Conservation (phyloP, 2,329 filamentous ascomycete species). For the Mycosphaerelloides madeirae region DNA sequence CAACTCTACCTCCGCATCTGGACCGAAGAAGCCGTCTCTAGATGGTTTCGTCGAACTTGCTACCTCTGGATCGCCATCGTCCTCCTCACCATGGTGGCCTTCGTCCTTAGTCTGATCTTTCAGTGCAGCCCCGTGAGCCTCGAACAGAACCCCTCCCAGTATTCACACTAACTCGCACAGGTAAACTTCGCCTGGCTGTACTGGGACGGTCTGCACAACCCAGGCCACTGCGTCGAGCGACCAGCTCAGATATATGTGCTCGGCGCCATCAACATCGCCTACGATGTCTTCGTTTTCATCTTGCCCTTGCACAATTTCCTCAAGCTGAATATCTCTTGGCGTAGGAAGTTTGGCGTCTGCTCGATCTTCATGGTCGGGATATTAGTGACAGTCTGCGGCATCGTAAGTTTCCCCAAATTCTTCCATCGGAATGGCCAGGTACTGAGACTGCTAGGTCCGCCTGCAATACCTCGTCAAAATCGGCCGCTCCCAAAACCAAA, state of each 20-base stretch:
- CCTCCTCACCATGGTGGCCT: slow-evolving; percentile 12
- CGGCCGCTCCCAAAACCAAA: slow-evolving; percentile 13
- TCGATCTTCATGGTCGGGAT: slow-evolving; percentile 19
- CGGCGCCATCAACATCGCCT: slow-evolving; percentile 19
- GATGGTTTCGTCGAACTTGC: slow-evolving; percentile 17
- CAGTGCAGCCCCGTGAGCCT: slow-evolving; percentile 13
- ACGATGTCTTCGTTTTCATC: slow-evolving; percentile 20
- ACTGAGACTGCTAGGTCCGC: slow-evolving; percentile 3
- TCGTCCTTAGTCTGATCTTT: slow-evolving; percentile 15
- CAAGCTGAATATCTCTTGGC: slow-evolving; percentile 20
- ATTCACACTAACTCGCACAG: neutral
- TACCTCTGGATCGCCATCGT: slow-evolving; percentile 14
- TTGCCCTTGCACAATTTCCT: slow-evolving; percentile 20
- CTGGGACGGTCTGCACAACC: slow-evolving; percentile 17
- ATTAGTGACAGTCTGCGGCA: slow-evolving; percentile 16
- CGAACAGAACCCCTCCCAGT: neutral
- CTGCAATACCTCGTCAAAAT: slow-evolving; percentile 20
- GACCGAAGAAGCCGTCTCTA: slow-evolving; percentile 13
- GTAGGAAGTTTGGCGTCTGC: slow-evolving; percentile 15
- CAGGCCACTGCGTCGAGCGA: slow-evolving; percentile 15
- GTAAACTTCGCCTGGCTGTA: slow-evolving; percentile 12
- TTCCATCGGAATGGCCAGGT: neutral
- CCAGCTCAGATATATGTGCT: slow-evolving; percentile 15
- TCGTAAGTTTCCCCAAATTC: slow-evolving; percentile 3
- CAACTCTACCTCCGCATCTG: slow-evolving; percentile 20